These are phyloP conservation scores for Exidia glandulosa DNA, from an alignment of 768 basidiomycete species.

Conservation along the genomic window DNA sequence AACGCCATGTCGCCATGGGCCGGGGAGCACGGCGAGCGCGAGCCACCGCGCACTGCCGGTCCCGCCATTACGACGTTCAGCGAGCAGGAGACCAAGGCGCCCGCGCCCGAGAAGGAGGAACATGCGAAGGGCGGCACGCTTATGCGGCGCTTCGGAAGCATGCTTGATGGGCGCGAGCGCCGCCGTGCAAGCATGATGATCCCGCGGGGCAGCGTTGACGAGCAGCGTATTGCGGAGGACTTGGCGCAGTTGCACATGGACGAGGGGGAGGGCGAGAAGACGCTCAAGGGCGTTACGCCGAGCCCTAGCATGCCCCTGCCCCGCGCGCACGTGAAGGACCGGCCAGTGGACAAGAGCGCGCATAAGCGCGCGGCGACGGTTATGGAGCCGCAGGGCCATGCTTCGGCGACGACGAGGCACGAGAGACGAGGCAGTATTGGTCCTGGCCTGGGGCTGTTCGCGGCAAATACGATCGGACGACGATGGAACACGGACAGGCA, in stretches of 20 bases:
- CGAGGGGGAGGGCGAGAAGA: background rate
- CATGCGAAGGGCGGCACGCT: background rate
- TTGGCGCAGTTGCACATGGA: background rate
- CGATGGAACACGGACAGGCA: background rate
- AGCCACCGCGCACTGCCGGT: constrained; percentile 49
- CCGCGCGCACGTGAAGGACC: constrained; percentile 20
- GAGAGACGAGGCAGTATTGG: background rate
- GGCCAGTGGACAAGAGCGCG: constrained; percentile 19
- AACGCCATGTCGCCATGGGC: constrained; percentile 41
- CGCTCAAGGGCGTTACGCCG: background rate
- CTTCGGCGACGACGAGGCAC: background rate
- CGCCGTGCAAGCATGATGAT: background rate
- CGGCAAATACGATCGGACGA: background rate
- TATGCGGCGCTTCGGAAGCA: constrained; percentile 1
- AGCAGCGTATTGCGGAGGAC: background rate
- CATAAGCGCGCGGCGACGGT: constrained; percentile 29
- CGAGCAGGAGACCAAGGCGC: constrained; percentile 7
- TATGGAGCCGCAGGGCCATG: background rate
- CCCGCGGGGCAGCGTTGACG: constrained; percentile 5
- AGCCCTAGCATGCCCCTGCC: background rate
- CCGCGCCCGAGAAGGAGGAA: background rate
- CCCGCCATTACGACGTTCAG: constrained; percentile 51
- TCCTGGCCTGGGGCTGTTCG: background rate
- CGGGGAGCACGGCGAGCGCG: constrained; percentile 30
- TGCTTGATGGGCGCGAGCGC: constrained; percentile 1